Base-by-base conservation (phyloP, 495 filamentous ascomycete genomes). In the Tricharina praecox region DNA sequence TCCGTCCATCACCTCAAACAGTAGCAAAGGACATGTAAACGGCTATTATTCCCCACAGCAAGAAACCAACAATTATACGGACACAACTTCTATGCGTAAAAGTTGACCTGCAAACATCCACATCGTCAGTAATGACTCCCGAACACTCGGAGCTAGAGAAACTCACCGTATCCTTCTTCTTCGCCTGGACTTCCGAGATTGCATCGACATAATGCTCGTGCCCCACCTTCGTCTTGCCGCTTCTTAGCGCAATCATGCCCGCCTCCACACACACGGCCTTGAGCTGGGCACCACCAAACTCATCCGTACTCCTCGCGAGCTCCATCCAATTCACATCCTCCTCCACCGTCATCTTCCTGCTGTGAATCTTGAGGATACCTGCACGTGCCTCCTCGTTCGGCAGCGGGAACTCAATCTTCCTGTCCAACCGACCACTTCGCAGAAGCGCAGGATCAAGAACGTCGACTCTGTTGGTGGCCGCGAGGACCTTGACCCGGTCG, bases 131-230 rank as follows among this genome's bases (percentile, higher is more conserved):
- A 15, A 41, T 2, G 32, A n/a, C 18, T 28, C 19, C 23, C 9
- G 24, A 33, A 4, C 32, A 28, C n/a, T 37, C 30, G 1, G 51
- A 20, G 13, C 15, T 3, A 20, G 18, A 18, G 30, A 41, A 26
- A 44, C 51, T 30, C 45, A 57, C 66, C 66, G 78, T 74, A 71
- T 87, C 82, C 73, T 88, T 93, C 83, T 94, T 94, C 82, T 95
- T 96, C 40, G 85, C 78, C 64, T 93, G 85, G 54, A 97, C 90
- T 63, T 99, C 90, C 18, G 84, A 71, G 60, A 99, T 96, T 43
- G 90, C 90, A 74, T 99, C 90, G 20, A 99, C 90, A 64, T 96
- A 99, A 67, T 99, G 86, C 70, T 99, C 90, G 56, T 99, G 90
- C 48, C 79, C 79, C 53, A 99, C 84, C 75, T 94, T 93, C 63